phyloP scores from a whole-genome alignment of 306 rosid species.

The Mimosa bimucronata region DNA sequence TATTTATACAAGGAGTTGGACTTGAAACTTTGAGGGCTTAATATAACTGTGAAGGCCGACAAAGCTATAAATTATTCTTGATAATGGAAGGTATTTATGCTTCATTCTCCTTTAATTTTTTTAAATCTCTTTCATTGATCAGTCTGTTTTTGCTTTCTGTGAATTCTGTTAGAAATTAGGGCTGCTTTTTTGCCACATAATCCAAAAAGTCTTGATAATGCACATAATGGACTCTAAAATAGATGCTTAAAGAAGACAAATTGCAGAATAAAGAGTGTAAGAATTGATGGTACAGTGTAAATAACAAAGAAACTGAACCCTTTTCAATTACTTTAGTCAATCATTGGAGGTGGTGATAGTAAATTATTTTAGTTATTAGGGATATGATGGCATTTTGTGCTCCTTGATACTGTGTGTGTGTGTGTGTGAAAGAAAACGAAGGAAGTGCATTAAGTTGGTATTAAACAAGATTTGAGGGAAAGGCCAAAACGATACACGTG shows the following conservation, averaged over 20 bases:
- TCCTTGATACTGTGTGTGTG: neutral
- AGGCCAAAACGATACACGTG: slow-evolving; percentile 78
- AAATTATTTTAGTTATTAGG: neutral
- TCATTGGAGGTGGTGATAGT: neutral
- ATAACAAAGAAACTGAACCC: neutral
- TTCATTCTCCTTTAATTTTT: slow-evolving; percentile 41
- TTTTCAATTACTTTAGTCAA: neutral
- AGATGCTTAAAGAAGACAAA: neutral
- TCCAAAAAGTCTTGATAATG: slow-evolving; percentile 33
- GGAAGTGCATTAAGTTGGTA: slow-evolving; percentile 13
- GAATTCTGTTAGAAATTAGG: slow-evolving; percentile 54
- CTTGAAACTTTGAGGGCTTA: slow-evolving; percentile 31
- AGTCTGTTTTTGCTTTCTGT: slow-evolving; percentile 48
- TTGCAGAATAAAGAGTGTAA: neutral
- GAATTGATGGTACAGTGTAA: neutral
- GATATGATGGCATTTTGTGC: neutral
- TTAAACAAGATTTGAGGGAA: slow-evolving; percentile 50
- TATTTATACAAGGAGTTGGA: slow-evolving; percentile 57
- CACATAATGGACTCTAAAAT: neutral
- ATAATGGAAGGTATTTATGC: slow-evolving; percentile 44
- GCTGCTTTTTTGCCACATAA: slow-evolving; percentile 49
- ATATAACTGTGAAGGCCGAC: slow-evolving; percentile 38
- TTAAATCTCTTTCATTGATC: slow-evolving; percentile 36
- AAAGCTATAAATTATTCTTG: slow-evolving; percentile 42
- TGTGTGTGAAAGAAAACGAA: neutral